phyloP scores from a whole-genome alignment of 192 early-diverging fungal species.

The Kappamyces sp. region DNA sequence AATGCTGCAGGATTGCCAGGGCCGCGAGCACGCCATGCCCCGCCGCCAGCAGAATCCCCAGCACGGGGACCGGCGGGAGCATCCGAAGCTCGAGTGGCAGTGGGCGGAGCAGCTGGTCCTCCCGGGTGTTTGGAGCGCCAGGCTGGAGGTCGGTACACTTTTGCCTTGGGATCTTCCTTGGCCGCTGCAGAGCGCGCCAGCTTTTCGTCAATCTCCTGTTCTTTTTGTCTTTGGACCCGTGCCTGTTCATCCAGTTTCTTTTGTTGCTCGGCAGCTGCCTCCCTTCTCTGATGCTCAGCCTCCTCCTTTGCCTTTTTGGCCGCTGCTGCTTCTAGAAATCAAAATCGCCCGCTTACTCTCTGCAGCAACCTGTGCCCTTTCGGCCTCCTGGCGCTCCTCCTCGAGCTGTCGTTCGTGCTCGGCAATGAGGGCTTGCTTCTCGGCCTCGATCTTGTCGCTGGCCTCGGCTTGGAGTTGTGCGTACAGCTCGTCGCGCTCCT shows the following conservation, averaged over 20 bases:
- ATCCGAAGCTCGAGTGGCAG: not conserved
- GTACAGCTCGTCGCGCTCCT: slow-evolving; percentile 52
- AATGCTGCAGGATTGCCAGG: not conserved
- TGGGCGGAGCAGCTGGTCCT: slow-evolving; percentile 3
- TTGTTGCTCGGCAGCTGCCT: slow-evolving; percentile 22
- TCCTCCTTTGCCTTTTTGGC: slow-evolving; percentile 9
- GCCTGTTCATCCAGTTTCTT: slow-evolving; percentile 19
- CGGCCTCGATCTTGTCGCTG: slow-evolving; percentile 59
- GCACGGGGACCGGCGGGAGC: not conserved
- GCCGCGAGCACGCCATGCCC: not conserved
- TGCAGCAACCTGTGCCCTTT: slow-evolving; percentile 10
- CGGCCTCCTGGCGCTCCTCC: slow-evolving; percentile 21
- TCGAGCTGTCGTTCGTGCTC: slow-evolving; percentile 31
- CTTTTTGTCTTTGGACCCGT: slow-evolving; percentile 5
- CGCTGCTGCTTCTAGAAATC: slow-evolving; percentile 15
- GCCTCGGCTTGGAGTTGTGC: slow-evolving; percentile 49
- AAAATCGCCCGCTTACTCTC: slow-evolving; percentile 20
- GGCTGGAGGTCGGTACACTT: slow-evolving; percentile 5
- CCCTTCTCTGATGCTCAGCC: slow-evolving; percentile 16
- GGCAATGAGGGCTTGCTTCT: slow-evolving; percentile 65
- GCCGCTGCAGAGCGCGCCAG: not conserved
- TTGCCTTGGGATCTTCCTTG: slow-evolving; percentile 1
- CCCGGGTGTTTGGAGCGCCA: not conserved
- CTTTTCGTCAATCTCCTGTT: slow-evolving; percentile 1
- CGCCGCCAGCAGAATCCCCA: not conserved